Evolutionary conservation across 140 eudicot species (phyloP).

Genomic region (Flaveria floridana): DNA sequence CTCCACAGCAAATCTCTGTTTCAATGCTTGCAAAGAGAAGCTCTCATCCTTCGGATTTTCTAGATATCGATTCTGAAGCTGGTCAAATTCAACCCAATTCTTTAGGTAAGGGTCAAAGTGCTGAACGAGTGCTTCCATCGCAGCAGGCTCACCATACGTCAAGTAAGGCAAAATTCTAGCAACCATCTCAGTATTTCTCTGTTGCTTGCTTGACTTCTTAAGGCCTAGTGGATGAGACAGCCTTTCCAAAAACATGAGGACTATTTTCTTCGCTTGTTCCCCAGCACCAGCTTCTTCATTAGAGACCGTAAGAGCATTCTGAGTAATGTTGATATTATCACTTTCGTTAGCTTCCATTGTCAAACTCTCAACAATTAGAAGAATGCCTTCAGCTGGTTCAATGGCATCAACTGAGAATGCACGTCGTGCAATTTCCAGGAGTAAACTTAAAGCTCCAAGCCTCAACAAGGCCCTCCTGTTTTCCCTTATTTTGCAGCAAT

Average conservation of each 20-base stretch:
- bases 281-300: conserved; percentile 86
- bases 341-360: conserved; percentile 97
- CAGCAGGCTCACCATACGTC: conserved; percentile 97
- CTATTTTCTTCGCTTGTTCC: conserved; percentile 96
- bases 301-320: conserved; percentile 76
- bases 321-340: conserved; percentile 73
- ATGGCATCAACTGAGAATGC: conserved; percentile 99
- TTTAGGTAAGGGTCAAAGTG: conserved; percentile 85
- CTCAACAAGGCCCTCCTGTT: conserved; percentile 82
- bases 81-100: conserved; percentile 82
- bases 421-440: conserved; percentile 91
- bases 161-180: conserved; percentile 96
- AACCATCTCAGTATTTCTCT: conserved; percentile 98
- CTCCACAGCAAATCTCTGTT: conserved; percentile 78
- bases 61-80: conserved; percentile 55
- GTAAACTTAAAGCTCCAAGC: conserved; percentile 80
- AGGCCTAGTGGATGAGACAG: conserved; percentile 75
- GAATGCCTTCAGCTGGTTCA: conserved; percentile 99
- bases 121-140: conserved; percentile 94
- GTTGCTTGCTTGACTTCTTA: conserved; percentile 89
- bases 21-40: conserved; percentile 64
- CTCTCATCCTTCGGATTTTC: conserved; percentile 77
- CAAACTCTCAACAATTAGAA: conserved; percentile 84
- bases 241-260: conserved; percentile 90
- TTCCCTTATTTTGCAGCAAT: conserved; percentile 96